Evolutionary conservation across 1,284 basidiomycete species (phyloP).

Genomic region (Sporisorium graminicola): DNA sequence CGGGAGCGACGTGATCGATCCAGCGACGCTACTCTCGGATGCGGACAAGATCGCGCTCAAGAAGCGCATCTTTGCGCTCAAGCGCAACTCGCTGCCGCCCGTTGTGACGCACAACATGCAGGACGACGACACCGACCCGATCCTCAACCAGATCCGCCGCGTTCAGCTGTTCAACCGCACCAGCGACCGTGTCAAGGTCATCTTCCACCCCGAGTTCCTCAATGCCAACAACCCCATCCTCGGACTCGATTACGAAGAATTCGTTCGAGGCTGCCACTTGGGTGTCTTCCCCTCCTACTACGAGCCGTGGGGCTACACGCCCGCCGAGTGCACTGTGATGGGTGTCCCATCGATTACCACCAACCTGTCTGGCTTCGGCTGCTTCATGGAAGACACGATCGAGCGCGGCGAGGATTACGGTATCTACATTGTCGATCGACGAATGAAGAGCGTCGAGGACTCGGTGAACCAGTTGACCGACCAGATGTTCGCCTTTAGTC

Average conservation of each 20-base stretch:
- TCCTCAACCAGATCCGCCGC: slow-evolving; percentile 91
- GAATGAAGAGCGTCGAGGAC: slow-evolving; percentile 89
- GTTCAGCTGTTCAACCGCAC: slow-evolving; percentile 90
- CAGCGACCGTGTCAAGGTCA: slow-evolving; percentile 89
- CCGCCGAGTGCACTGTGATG: slow-evolving; percentile 80
- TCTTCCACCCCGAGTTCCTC: slow-evolving; percentile 98
- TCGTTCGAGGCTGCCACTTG: slow-evolving; percentile 95
- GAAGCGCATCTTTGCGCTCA: slow-evolving; percentile 93
- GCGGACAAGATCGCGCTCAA: slow-evolving; percentile 97
- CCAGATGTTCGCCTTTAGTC: slow-evolving; percentile 75
- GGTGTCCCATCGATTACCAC: slow-evolving; percentile 97
- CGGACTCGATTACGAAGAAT: slow-evolving; percentile 97
- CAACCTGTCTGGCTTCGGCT: slow-evolving; percentile 96
- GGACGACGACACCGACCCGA: slow-evolving; percentile 90
- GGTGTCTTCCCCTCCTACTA: slow-evolving; percentile 97
- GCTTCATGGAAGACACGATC: slow-evolving; percentile 99
- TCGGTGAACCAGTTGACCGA: slow-evolving; percentile 79
- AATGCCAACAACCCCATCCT: slow-evolving; percentile 97
- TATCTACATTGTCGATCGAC: slow-evolving; percentile 90
- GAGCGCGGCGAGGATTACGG: slow-evolving; percentile 77
- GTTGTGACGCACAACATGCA: slow-evolving; percentile 98
- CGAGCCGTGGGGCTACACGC: slow-evolving; percentile 88
- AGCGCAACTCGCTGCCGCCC: slow-evolving; percentile 90
- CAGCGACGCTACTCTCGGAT: slow-evolving; percentile 79
- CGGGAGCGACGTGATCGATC: slow-evolving; percentile 59